Conservation (phyloP, 441 rosid species). For the Jatropha multifida region DNA sequence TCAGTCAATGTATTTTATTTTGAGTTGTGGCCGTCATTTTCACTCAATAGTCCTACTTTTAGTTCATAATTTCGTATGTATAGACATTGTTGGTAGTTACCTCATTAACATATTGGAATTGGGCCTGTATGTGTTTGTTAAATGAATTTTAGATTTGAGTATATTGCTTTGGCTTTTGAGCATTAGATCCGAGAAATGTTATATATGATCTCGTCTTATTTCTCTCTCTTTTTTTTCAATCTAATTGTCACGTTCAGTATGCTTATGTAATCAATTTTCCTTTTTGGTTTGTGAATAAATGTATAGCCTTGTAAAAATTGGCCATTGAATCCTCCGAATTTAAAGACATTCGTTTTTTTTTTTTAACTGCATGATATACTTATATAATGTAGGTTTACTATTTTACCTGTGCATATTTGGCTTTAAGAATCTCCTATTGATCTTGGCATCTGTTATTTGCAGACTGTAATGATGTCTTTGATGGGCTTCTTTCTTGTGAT, state of each 20-base stretch:
- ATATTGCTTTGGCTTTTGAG: background rate
- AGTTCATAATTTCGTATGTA: background rate
- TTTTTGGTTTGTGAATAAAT: background rate
- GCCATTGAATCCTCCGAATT: background rate
- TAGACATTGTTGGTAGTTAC: background rate
- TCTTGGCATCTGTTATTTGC: constrained; percentile 24
- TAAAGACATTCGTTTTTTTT: background rate
- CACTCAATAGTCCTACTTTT: background rate
- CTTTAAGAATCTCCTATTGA: background rate
- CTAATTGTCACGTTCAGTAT: background rate
- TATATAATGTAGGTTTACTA: background rate
- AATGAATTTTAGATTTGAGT: background rate
- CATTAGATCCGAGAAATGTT: background rate
- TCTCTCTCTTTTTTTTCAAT: background rate
- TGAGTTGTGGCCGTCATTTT: background rate
- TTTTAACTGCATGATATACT: background rate
- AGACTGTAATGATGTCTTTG: constrained; percentile 85
- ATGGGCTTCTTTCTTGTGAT: constrained; percentile 77
- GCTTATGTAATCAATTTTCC: background rate
- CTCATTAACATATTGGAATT: background rate
- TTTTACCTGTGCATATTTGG: background rate
- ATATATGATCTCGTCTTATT: background rate
- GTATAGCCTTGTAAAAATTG: background rate
- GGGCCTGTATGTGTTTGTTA: background rate
- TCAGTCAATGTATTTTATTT: background rate